A percentile compares a stretch with the other conserved stretches of the same genome.
phyloP scores from a whole-genome alignment of 345 rosid genomes.

The Syzygium oleosum region DNA sequence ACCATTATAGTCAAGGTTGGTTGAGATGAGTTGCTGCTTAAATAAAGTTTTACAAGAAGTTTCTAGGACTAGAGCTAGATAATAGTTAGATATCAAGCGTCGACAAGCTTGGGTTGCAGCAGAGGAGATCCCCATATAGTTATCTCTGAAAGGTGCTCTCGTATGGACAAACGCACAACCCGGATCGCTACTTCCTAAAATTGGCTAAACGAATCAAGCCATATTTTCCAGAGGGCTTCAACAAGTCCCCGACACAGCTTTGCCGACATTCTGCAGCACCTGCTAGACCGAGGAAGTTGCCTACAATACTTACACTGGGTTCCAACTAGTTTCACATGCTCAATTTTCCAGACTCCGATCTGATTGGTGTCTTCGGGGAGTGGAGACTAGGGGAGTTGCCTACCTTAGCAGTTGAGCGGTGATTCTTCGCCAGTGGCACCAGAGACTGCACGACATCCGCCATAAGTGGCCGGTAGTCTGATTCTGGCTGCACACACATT shows the following conservation, averaged over 20 bases:
- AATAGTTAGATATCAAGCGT: not conserved
- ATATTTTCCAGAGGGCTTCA: not conserved
- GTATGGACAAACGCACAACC: not conserved
- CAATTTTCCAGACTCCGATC: slow-evolving; percentile 21
- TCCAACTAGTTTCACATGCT: slow-evolving; percentile 12
- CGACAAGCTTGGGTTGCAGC: not conserved
- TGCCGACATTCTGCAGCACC: not conserved
- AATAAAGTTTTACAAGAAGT: not conserved
- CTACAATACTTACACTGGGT: not conserved
- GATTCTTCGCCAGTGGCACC: slow-evolving; percentile 63
- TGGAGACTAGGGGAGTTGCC: slow-evolving; percentile 48
- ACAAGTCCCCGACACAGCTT: not conserved
- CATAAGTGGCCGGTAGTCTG: slow-evolving; percentile 91
- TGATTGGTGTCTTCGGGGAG: slow-evolving; percentile 24
- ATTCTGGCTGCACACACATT: slow-evolving; percentile 89
- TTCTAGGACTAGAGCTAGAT: not conserved
- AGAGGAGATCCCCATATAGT: not conserved
- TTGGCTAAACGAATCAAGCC: not conserved
- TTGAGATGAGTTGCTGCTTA: not conserved
- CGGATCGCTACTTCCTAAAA: not conserved
- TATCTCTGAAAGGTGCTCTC: not conserved
- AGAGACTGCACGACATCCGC: slow-evolving; percentile 92
- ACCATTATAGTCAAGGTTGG: not conserved
- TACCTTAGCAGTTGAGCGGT: slow-evolving; percentile 41
- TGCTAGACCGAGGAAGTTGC: not conserved